These are phyloP conservation scores for Myrica gale DNA, from an alignment of 306 rosid genomes.

Conservation along the genomic window DNA sequence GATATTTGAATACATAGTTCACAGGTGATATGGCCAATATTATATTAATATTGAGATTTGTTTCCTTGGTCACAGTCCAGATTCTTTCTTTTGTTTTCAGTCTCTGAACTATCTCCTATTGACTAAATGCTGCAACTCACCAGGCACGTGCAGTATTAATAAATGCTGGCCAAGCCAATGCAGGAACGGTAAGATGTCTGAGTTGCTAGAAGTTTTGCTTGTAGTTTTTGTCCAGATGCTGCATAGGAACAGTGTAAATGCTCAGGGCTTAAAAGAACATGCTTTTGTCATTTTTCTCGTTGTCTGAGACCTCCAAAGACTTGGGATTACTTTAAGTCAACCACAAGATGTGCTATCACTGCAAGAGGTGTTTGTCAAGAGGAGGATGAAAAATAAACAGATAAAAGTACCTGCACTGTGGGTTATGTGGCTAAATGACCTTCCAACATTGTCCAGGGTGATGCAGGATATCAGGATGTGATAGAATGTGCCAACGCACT, in stretches of 20 bases:
- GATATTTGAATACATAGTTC: background rate
- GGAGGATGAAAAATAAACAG: background rate
- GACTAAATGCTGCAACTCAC: slow-evolving; percentile 26
- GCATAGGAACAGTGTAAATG: slow-evolving; percentile 4
- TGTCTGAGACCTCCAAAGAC: background rate
- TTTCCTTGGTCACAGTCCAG: slow-evolving; percentile 10
- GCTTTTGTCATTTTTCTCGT: background rate
- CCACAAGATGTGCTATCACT: background rate
- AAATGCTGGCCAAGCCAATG: slow-evolving; percentile 99
- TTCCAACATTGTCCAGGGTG: slow-evolving; percentile 61
- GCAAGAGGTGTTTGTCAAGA: background rate
- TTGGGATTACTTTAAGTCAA: slow-evolving; percentile 5
- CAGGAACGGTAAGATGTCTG: slow-evolving; percentile 63
- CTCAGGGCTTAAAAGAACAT: slow-evolving; percentile 4
- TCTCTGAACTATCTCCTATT: slow-evolving; percentile 24
- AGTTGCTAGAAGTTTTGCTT: slow-evolving; percentile 2
- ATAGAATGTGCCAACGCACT: slow-evolving; percentile 60
- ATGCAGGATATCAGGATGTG: slow-evolving; percentile 75
- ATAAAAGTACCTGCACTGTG: background rate
- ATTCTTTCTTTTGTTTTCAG: background rate
- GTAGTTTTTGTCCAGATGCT: slow-evolving; percentile 12
- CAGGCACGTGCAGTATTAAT: slow-evolving; percentile 92
- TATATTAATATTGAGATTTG: background rate
- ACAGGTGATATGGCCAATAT: background rate
- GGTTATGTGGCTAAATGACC: slow-evolving; percentile 26